Percentiles rank a stretch among this genome's conserved stretches.
These are phyloP conservation scores for Fraxinus greggii DNA, from an alignment of 305 asterid genomes.

Conservation along the genomic window DNA sequence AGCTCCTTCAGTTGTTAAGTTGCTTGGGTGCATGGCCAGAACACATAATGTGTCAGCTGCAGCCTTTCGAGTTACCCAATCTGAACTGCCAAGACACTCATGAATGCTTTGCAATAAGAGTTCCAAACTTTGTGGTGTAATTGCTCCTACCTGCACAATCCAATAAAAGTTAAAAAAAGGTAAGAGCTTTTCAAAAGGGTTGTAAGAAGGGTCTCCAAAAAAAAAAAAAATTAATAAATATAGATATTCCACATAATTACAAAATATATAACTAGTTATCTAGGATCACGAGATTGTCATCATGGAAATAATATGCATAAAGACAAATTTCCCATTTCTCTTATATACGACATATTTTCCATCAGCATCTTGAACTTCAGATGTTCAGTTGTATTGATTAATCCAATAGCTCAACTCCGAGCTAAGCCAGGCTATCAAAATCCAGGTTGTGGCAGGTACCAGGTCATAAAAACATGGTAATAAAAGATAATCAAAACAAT, in stretches of 20 bases:
- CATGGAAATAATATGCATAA: neutral
- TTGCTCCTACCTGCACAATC: constrained; percentile 79
- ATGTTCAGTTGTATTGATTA: neutral
- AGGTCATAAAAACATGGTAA: neutral
- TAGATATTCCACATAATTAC: neutral
- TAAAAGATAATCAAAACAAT: neutral
- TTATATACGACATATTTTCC: neutral
- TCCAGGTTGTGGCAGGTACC: neutral
- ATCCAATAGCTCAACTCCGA: neutral
- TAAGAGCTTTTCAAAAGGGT: neutral
- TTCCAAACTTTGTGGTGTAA: constrained; percentile 75
- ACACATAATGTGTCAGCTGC: constrained; percentile 82
- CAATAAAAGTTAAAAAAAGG: neutral
- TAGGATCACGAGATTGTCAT: neutral
- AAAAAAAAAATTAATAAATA: neutral
- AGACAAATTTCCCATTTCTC: neutral
- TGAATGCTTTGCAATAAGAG: constrained; percentile 76
- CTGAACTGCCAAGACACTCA: constrained; percentile 75
- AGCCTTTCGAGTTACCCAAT: constrained; percentile 97
- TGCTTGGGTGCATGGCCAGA: constrained; percentile 57
- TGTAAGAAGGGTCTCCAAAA: neutral
- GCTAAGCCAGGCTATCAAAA: neutral
- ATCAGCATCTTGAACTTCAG: neutral
- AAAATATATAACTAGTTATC: neutral
- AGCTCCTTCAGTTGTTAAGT: constrained; percentile 49